Conservation (phyloP, 306 rosid species). For the Rosa multiflora region DNA sequence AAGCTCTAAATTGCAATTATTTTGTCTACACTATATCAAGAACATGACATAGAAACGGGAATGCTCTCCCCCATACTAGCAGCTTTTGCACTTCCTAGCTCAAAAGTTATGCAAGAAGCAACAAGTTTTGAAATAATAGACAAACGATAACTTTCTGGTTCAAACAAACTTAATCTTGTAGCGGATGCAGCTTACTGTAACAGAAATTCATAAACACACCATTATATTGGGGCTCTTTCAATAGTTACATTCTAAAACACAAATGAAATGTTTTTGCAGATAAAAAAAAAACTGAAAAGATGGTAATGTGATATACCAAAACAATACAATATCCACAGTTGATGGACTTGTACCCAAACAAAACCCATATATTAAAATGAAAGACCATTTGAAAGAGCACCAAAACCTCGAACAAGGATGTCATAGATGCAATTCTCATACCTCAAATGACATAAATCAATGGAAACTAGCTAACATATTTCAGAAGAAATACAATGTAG, state of each 20-base stretch:
- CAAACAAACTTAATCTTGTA: background rate
- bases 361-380: background rate
- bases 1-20: background rate
- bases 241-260: background rate
- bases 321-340: background rate
- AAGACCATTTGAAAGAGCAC: background rate
- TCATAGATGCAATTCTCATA: background rate
- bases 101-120: background rate
- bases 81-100: background rate
- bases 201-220: background rate
- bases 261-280: background rate
- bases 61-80: background rate
- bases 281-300: background rate
- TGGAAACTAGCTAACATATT: background rate
- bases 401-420: background rate
- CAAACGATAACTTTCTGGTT: background rate
- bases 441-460: background rate
- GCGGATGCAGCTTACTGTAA: background rate
- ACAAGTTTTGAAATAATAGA: background rate
- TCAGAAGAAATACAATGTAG: background rate
- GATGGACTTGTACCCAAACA: background rate
- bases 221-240: background rate
- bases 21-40: background rate
- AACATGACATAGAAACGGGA: background rate
- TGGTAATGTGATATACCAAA: background rate